These are phyloP conservation scores for Wallacemonas sp. DNA, from an alignment of 208 protist species.

Conservation along the genomic window DNA sequence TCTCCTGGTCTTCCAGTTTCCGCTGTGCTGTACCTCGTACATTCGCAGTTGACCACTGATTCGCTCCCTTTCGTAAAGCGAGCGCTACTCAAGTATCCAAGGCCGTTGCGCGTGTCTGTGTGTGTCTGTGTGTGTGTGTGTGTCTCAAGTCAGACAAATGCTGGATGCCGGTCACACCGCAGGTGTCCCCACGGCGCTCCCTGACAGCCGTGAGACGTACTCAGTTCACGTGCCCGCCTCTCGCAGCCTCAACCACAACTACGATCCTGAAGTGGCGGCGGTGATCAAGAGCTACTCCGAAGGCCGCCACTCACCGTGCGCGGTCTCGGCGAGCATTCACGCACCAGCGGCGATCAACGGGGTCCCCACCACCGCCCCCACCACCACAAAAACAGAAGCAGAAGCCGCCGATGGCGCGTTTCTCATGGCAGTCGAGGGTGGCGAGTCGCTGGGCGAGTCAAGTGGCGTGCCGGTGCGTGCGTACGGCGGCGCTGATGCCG, in stretches of 20 bases:
- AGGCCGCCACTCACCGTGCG: neutral
- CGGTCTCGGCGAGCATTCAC: neutral
- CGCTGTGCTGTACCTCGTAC: too few species aligned
- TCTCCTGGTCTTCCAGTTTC: too few species aligned
- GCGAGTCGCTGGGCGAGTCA: too few species aligned
- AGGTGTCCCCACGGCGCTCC: too few species aligned
- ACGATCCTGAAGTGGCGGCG: slow-evolving; percentile 37
- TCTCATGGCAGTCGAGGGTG: slow-evolving; percentile 8
- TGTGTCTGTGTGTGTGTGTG: too few species aligned
- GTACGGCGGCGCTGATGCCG: neutral
- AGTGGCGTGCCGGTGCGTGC: too few species aligned
- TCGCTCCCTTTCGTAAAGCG: too few species aligned
- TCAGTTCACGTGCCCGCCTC: neutral
- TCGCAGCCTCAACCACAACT: slow-evolving; percentile 28
- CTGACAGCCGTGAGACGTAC: too few species aligned
- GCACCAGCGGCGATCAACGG: neutral
- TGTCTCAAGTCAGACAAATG: too few species aligned
- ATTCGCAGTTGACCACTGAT: neutral
- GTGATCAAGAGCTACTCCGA: slow-evolving; percentile 17
- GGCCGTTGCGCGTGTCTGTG: too few species aligned
- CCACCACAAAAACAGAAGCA: neutral
- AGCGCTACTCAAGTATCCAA: too few species aligned
- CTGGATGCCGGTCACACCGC: too few species aligned
- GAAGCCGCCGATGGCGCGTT: neutral
- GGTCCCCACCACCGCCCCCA: neutral